Conservation (phyloP, 2,329 filamentous ascomycete species). For the Gyromitra esculenta region DNA sequence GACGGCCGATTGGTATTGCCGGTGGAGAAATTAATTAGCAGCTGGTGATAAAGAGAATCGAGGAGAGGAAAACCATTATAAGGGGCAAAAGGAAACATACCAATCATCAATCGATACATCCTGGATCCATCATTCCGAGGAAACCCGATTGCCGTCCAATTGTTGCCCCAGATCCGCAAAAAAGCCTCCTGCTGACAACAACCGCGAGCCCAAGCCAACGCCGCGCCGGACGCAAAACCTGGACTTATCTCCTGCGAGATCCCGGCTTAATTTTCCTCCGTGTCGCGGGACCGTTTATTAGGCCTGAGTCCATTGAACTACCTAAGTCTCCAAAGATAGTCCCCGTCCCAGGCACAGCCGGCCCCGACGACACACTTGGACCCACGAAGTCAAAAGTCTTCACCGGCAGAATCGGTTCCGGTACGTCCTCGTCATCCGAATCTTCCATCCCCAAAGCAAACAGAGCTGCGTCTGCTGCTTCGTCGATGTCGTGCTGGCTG, state of each 20-base stretch:
- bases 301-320: neutral
- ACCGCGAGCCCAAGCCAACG: neutral
- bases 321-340: neutral
- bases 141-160: no score
- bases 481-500: neutral
- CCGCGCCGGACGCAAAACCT: conserved; percentile 3
- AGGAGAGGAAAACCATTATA: no score
- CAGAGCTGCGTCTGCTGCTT: neutral
- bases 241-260: neutral
- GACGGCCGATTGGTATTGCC: neutral
- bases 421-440: neutral
- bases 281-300: neutral
- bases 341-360: neutral
- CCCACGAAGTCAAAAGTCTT: neutral
- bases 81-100: neutral
- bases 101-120: neutral
- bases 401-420: neutral
- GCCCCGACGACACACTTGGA: neutral
- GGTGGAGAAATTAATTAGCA: neutral
- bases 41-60: neutral
- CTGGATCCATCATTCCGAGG: neutral
- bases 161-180: conserved; percentile 2
- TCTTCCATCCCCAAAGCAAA: neutral
- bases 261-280: neutral
- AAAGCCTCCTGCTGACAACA: conserved; percentile 3